phyloP scores from a whole-genome alignment of 1,284 basidiomycete genomes.

The Bjerkandera adusta region DNA sequence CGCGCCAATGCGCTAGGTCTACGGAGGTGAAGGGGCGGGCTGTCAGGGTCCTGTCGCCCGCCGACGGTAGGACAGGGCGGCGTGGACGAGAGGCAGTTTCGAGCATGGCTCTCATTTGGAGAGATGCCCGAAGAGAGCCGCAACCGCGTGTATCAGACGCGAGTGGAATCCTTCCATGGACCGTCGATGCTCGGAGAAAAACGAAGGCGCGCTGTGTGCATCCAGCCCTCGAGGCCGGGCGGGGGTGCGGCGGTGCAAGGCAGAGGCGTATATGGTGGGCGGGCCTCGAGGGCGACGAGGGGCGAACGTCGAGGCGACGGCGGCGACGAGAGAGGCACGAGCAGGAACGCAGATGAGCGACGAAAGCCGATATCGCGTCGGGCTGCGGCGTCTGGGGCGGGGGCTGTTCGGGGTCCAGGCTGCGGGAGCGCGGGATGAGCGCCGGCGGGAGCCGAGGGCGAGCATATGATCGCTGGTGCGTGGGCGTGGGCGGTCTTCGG shows the following conservation, averaged over 20 bases:
- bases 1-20: no score
- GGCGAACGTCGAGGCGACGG: not conserved
- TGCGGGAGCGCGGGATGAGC: constrained; percentile 4
- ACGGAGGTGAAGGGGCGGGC: not conserved
- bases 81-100: constrained; percentile 12
- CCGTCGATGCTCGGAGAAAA: constrained; percentile 11
- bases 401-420: not conserved
- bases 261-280: no score
- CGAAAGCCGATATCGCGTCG: not conserved
- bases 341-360: not conserved
- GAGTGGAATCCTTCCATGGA: constrained; percentile 17
- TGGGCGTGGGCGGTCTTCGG: constrained; percentile 16
- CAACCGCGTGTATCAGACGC: constrained; percentile 27
- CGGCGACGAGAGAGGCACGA: not conserved
- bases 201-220: constrained; percentile 3
- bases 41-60: not conserved
- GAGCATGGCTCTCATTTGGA: constrained; percentile 12
- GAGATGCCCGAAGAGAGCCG: constrained; percentile 17
- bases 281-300: not conserved
- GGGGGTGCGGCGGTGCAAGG: constrained; percentile 3
- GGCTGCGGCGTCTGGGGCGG: not conserved
- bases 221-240: not conserved
- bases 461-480: constrained; percentile 13
- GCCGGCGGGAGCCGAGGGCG: constrained; percentile 10
- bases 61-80: constrained; percentile 15